Base-by-base conservation (phyloP, 2,329 filamentous ascomycete genomes). In the Xylaria digitata region DNA sequence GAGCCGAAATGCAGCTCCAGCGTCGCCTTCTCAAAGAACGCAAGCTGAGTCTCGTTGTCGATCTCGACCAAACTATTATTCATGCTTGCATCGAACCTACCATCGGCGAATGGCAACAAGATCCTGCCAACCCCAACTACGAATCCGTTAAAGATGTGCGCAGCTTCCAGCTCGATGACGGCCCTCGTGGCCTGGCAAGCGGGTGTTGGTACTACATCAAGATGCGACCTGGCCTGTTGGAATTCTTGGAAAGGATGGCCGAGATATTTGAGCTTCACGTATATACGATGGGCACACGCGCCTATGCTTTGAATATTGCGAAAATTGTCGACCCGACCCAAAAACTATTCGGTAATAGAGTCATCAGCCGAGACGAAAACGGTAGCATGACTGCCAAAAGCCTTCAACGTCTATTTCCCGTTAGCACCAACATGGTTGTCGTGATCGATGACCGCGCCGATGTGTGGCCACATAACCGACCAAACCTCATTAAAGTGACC, bases 161-260 rank as follows among this genome's bases (percentile, higher is more conserved):
- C 74, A 88, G 89, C 69, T 99, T 99, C 77, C 93, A 97, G 81
- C 87, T 99, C 46, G 95, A 99, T 70, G 94, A 97, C 73, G 91
- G 90, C 0, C 90, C 90, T 1, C 87, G 89, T 26, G 90, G 90
- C 68, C 82, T 87, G 1, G 83, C 86, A 17, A 85, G 87, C 54
- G 90, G 90, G n/a, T 95, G 91, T 77, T 97, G 92, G 87, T 99
- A 99, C 80, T 99, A 98, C 80, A 97, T 99, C 83, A 99, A 99
- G 82, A 89, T 97, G 82, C 92, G 96, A 42, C 96, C 96, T 0
- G 94, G 94, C 2, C 82, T 98, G 57, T 84, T 89, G 69, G 87
- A 91, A 48, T 99, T 99, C 76, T 84, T 99, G 55, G 84, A 92
- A 65, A 75, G 60, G 37, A 68, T 75, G 49, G 69, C 73, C 21